These are phyloP conservation scores for Leucogyrophana mollusca DNA, from an alignment of 768 basidiomycete species.

Conservation along the genomic window DNA sequence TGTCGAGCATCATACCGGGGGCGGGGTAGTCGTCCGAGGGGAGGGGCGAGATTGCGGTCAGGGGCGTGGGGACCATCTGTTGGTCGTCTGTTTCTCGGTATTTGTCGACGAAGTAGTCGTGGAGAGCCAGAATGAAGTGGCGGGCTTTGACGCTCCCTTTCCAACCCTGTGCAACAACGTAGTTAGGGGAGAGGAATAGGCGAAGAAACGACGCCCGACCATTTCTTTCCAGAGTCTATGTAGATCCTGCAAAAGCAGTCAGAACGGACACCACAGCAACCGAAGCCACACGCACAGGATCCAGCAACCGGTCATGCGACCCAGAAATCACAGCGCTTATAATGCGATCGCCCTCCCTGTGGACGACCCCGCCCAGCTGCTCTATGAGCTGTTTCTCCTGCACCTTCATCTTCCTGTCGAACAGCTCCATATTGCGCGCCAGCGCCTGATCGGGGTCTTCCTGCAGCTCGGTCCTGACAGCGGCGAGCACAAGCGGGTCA, in stretches of 20 bases:
- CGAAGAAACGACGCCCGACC: constrained; percentile 28
- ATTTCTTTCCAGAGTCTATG: constrained; percentile 52
- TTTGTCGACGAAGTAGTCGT: constrained; percentile 33
- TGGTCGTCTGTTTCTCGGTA: not conserved
- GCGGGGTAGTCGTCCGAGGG: not conserved
- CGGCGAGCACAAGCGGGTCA: too few species aligned
- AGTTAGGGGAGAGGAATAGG: not conserved
- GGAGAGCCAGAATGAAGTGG: constrained; percentile 45
- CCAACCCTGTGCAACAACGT: constrained; percentile 37
- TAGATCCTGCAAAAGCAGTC: too few species aligned
- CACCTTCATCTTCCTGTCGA: constrained; percentile 46
- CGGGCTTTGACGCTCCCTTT: constrained; percentile 51
- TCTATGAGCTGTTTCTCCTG: constrained; percentile 38
- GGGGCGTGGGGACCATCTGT: not conserved
- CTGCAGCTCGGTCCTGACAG: constrained; percentile 21
- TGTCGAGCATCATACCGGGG: not conserved
- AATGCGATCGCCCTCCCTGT: constrained; percentile 36
- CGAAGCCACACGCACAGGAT: too few species aligned
- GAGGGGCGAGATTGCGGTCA: not conserved
- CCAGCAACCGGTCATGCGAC: constrained; percentile 43
- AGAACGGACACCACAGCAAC: too few species aligned
- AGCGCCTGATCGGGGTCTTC: constrained; percentile 29
- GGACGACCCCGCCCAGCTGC: constrained; percentile 25
- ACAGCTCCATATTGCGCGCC: constrained; percentile 37
- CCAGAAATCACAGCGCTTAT: constrained; percentile 40